Conservation (phyloP, 306 rosid species). For the Myrica gale region DNA sequence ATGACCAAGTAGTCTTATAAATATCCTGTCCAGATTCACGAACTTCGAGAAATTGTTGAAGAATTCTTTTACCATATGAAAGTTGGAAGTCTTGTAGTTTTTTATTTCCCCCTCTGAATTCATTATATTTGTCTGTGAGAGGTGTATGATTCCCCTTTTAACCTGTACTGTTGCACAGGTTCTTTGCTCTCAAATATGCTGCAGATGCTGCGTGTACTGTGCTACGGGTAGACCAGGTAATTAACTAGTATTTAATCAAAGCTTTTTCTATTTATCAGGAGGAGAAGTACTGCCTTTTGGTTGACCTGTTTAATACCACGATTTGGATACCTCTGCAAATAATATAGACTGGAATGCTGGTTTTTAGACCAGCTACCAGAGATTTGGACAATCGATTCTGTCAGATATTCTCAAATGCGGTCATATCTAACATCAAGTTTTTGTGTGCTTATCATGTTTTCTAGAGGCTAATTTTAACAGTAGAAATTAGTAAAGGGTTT, state of each 20-base stretch:
- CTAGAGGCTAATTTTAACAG: neutral
- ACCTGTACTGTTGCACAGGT: slow-evolving; percentile 36
- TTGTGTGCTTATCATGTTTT: neutral
- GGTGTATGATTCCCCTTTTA: neutral
- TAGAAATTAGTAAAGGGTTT: neutral
- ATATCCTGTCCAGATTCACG: neutral
- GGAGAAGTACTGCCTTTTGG: neutral
- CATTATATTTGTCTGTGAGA: slow-evolving; percentile 5
- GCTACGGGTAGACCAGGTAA: slow-evolving; percentile 93
- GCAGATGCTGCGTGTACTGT: slow-evolving; percentile 98
- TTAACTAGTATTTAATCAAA: slow-evolving; percentile 9
- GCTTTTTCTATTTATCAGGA: neutral
- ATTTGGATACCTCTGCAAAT: neutral
- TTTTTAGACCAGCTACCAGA: neutral
- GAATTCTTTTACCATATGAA: neutral
- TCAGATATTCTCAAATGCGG: neutral
- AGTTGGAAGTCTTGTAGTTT: neutral
- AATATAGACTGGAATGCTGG: neutral
- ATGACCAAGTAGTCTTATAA: neutral
- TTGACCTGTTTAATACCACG: neutral
- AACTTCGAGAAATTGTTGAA: neutral
- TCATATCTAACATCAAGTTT: neutral
- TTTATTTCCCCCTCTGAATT: neutral
- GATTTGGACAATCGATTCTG: neutral
- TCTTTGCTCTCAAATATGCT: slow-evolving; percentile 90